Evolutionary conservation across 2,329 filamentous ascomycete species (phyloP).

Genomic region (Cyphellophora attinorum): DNA sequence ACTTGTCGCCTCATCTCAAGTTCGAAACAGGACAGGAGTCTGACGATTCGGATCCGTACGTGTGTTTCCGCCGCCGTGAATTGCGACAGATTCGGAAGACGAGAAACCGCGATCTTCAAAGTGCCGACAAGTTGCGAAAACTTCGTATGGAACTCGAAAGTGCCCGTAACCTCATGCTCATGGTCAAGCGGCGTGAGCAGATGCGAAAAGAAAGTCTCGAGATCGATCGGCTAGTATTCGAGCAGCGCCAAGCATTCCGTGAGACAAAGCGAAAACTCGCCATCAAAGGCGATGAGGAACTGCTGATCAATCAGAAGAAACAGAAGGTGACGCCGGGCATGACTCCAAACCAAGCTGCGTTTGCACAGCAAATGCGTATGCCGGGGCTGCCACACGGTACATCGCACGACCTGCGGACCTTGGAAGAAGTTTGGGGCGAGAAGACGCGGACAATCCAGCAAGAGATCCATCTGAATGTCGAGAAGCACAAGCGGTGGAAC

Average conservation of each 20-base stretch:
- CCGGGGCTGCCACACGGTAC: slow-evolving; percentile 57
- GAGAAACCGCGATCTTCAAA: slow-evolving; percentile 82
- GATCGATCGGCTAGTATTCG: slow-evolving; percentile 68
- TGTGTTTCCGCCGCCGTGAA: slow-evolving; percentile 93
- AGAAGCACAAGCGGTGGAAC: slow-evolving; percentile 88
- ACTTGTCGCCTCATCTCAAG: slow-evolving; percentile 62
- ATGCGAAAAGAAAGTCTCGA: slow-evolving; percentile 68
- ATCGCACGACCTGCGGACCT: slow-evolving; percentile 67
- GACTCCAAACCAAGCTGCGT: slow-evolving; percentile 48
- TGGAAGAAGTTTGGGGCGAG: slow-evolving; percentile 70
- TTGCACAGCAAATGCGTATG: slow-evolving; percentile 57
- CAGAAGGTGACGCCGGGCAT: slow-evolving; percentile 58
- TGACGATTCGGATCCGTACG: slow-evolving; percentile 92
- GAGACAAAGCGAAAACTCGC: slow-evolving; percentile 78
- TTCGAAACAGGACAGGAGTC: slow-evolving; percentile 91
- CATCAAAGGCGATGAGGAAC: slow-evolving; percentile 88
- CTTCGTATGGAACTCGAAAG: slow-evolving; percentile 85
- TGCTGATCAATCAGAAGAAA: slow-evolving; percentile 85
- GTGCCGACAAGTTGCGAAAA: slow-evolving; percentile 87
- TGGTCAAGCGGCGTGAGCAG: slow-evolving; percentile 71
- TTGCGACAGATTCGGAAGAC: slow-evolving; percentile 93
- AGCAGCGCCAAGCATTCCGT: slow-evolving; percentile 73
- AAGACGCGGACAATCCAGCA: slow-evolving; percentile 70
- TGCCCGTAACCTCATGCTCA: slow-evolving; percentile 66
- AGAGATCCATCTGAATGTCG: slow-evolving; percentile 78